Base-by-base conservation (phyloP, 148 eudicot genomes). In the Rhododendron kiyosumense region DNA sequence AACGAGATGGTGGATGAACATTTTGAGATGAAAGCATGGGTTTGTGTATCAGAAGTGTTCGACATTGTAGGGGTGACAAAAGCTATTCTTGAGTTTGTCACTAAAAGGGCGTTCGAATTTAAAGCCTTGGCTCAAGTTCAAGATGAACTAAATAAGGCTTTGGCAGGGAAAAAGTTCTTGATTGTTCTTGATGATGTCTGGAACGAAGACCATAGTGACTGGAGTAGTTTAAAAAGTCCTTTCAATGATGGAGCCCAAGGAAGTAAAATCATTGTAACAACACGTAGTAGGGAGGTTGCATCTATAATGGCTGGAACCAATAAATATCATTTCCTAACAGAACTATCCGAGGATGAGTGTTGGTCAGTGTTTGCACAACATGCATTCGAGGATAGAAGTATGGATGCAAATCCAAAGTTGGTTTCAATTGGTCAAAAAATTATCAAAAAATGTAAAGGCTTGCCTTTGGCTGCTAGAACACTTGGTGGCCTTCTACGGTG, bases 221-320 rank as follows among this genome's bases (percentile, higher is more conserved):
- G 87, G 91, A 20, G 24, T 7, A 30, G 32, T 6, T 74, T 89
- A 46, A 69, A 41, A n/a, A 45, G 69, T 22, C 86, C 86, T 18
- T 87, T 89, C 0, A 24, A 0, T 43, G 45, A 15, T 65, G 91
- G 86, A 13, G 82, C 78, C 26, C 52, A 0, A 26, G 89, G 91
- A 69, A 87, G 89, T 59, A 87, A 82, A 81, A 81, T 89, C 38
- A 84, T 89, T 20, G 81, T 87, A 4, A 89, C 89, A 57, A 89
- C 91, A 7, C 87, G 89, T 0, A 52, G 69, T 15, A n/a, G 0
- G 1, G 26, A 32, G 3, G 86, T 89, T 78, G 86, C 87, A 1
- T 12, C 0, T 36, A 73, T 71, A 17, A 82, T 87, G 87, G 34
- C 69, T 9, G 69, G 48, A 14, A 32, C 41, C n/a, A 4, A 0